A percentile compares a stretch with the other conserved stretches of the same genome.
Conservation (phyloP, 768 basidiomycete genomes). For the Lactifluus echinatus region DNA sequence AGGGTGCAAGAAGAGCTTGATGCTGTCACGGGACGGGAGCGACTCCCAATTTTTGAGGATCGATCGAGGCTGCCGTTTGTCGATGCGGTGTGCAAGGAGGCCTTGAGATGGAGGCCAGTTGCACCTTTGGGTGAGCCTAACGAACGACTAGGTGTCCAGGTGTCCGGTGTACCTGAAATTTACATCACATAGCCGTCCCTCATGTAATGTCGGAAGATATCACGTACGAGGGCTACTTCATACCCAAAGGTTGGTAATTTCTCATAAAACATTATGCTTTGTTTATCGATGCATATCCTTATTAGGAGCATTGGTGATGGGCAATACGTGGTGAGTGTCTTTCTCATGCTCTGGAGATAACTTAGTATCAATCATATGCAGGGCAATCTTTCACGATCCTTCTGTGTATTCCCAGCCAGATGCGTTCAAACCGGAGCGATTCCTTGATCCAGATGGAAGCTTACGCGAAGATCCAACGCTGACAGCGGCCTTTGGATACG, state of each 20-base stretch:
- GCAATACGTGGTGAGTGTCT: constrained; percentile 18
- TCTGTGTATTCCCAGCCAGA: too few species aligned
- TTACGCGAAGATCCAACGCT: too few species aligned
- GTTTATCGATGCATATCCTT: too few species aligned
- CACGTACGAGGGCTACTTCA: constrained; percentile 17
- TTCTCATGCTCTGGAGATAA: too few species aligned
- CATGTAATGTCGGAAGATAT: constrained; percentile 16
- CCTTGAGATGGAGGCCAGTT: not conserved
- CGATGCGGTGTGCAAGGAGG: not conserved
- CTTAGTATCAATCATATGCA: too few species aligned
- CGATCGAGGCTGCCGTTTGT: not conserved
- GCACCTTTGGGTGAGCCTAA: not conserved
- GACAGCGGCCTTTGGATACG: too few species aligned
- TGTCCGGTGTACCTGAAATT: not conserved
- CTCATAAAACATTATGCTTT: not conserved
- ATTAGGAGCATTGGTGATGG: constrained; percentile 14
- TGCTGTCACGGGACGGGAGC: not conserved
- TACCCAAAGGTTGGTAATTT: constrained; percentile 13
- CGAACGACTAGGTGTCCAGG: not conserved
- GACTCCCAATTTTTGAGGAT: not conserved
- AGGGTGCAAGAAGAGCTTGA: not conserved
- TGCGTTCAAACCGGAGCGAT: too few species aligned
- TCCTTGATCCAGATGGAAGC: too few species aligned
- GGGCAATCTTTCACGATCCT: too few species aligned
- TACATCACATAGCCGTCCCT: constrained; percentile 7